Evolutionary conservation across 192 early-diverging fungal genomes (phyloP).

Genomic region (Obelidium mucronatum): DNA sequence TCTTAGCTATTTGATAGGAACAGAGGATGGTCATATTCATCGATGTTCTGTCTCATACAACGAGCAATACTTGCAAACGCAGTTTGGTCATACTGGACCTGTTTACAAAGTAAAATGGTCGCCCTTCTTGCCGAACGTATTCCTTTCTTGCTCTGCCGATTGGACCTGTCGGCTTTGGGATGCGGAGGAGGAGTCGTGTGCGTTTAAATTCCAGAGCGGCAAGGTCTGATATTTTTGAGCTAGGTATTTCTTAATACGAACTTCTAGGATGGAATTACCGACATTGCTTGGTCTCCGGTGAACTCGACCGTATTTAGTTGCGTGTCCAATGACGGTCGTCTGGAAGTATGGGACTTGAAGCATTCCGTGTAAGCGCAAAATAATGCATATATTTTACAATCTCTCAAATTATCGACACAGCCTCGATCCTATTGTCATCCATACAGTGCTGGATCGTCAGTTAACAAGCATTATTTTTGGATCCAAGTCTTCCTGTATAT

Average conservation of each 20-base stretch:
- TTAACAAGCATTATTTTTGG: conserved; percentile 63
- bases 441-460: conserved; percentile 64
- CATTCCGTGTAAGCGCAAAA: conserved; percentile 56
- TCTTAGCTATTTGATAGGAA: conserved; percentile 63
- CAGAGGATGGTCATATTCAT: conserved; percentile 66
- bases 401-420: conserved; percentile 35
- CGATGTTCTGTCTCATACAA: conserved; percentile 68
- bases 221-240: conserved; percentile 42
- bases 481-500: conserved; percentile 49
- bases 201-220: conserved; percentile 66
- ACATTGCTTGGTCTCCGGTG: conserved; percentile 61
- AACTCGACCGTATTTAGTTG: conserved; percentile 63
- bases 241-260: background rate
- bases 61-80: conserved; percentile 66
- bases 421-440: conserved; percentile 63
- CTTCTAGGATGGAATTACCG: conserved; percentile 59
- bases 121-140: conserved; percentile 56
- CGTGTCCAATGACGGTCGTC: conserved; percentile 61
- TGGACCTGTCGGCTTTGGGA: conserved; percentile 68
- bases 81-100: conserved; percentile 62
- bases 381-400: background rate
- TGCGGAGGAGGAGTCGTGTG: conserved; percentile 54
- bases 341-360: conserved; percentile 69
- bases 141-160: conserved; percentile 60
- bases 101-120: conserved; percentile 65